Evolutionary conservation across 257 asterid species (phyloP).

Genomic region (Fraxinus pennsylvanica): DNA sequence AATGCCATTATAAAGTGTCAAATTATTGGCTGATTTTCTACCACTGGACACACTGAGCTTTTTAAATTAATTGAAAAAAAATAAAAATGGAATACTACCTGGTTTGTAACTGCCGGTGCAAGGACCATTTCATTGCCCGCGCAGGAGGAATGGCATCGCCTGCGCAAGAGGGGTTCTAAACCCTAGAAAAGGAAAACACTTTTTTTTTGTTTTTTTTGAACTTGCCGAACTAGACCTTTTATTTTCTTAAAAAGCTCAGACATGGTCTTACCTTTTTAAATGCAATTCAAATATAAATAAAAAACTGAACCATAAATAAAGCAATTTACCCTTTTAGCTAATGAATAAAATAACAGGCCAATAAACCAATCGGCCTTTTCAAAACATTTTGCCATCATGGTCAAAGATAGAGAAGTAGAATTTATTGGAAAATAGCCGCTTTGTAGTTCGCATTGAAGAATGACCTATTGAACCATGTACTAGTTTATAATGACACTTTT

Average conservation of each 20-base stretch:
- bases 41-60: neutral
- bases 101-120: neutral
- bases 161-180: neutral
- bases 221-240: neutral
- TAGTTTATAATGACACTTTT: neutral
- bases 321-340: neutral
- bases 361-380: neutral
- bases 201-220: too few relatives aligned
- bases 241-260: neutral
- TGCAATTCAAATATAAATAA: neutral
- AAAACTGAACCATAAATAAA: neutral
- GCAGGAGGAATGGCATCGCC: neutral
- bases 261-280: neutral
- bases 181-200: neutral
- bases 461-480: neutral
- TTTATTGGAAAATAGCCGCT: neutral
- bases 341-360: neutral
- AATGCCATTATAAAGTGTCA: neutral
- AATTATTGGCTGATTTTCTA: neutral
- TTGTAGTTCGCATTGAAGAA: constrained; percentile 1
- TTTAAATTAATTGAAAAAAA: too few relatives aligned
- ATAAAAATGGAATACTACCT: neutral
- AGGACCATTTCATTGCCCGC: neutral
- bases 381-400: neutral
- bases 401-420: neutral